Conservation (phyloP, 345 rosid genomes). For the Camelina laxa region DNA sequence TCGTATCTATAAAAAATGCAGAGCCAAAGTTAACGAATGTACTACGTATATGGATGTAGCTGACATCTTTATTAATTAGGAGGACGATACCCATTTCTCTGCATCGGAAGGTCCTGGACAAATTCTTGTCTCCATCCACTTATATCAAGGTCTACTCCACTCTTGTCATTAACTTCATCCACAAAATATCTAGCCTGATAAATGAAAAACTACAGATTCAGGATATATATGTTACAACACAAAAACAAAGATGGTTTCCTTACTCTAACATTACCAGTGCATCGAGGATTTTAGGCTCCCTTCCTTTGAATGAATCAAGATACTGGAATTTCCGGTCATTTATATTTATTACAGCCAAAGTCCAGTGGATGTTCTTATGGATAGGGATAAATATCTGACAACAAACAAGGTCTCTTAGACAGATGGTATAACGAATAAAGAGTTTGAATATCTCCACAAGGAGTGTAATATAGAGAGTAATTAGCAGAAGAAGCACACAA, state of each 20-base stretch:
- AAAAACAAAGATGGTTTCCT: not conserved
- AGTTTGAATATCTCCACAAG: not conserved
- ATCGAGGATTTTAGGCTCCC: conserved; percentile 61
- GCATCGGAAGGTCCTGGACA: conserved; percentile 87
- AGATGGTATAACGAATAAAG: not conserved
- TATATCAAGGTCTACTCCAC: conserved; percentile 59
- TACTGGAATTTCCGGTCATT: conserved; percentile 87
- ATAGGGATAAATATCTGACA: conserved; percentile 93
- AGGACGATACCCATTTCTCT: conserved; percentile 70
- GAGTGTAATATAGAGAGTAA: not conserved
- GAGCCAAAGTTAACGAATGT: conserved; percentile 2
- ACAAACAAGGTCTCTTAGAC: conserved; percentile 19
- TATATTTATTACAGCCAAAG: conserved; percentile 85
- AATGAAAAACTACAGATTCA: conserved; percentile 34
- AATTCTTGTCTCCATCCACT: conserved; percentile 78
- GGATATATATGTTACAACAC: conserved; percentile 9
- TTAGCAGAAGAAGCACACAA: conserved; percentile 16
- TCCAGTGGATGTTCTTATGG: conserved; percentile 92
- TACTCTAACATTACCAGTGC: conserved; percentile 59
- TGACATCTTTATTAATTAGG: not conserved
- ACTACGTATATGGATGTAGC: not conserved
- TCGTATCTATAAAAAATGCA: conserved; percentile 64
- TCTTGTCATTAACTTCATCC: conserved; percentile 93
- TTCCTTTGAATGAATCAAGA: conserved; percentile 95
- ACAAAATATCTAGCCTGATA: conserved; percentile 77